phyloP scores from a whole-genome alignment of 345 rosid species.

The Brassica juncea region DNA sequence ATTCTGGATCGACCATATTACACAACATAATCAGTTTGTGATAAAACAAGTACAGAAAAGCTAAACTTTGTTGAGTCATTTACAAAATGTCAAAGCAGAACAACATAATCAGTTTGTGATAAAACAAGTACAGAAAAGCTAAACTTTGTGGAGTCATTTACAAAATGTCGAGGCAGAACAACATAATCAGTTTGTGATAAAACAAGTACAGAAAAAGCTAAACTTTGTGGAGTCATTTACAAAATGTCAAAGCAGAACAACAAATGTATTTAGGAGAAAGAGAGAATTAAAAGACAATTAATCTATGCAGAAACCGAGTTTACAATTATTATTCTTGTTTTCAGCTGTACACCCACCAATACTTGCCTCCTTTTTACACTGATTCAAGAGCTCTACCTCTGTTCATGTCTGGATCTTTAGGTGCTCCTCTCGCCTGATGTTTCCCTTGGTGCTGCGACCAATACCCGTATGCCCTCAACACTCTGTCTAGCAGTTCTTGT shows the following conservation, averaged over 20 bases:
- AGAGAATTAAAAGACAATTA: constrained; percentile 34
- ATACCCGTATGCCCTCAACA: constrained; percentile 68
- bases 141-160: constrained; percentile 32
- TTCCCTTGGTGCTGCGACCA: constrained; percentile 83
- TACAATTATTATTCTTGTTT: constrained; percentile 36
- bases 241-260: constrained; percentile 27
- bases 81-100: constrained; percentile 34
- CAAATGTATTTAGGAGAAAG: constrained; percentile 2
- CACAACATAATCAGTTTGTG: constrained; percentile 14
- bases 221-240: constrained; percentile 33
- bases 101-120: background rate
- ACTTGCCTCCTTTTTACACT: constrained; percentile 36
- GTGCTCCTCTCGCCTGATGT: constrained; percentile 60
- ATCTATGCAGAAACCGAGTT: constrained; percentile 38
- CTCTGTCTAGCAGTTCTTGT: constrained; percentile 80
- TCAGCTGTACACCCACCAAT: constrained; percentile 36
- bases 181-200: constrained; percentile 1
- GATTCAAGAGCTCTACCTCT: constrained; percentile 32
- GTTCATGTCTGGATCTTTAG: constrained; percentile 36
- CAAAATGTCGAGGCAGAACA: constrained; percentile 30
- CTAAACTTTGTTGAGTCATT: constrained; percentile 30
- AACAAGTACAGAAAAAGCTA: constrained; percentile 2
- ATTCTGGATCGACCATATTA: constrained; percentile 16
- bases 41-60: background rate
- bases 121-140: constrained; percentile 1